These are phyloP conservation scores for Ochromonadaceae sp. DNA, from an alignment of 352 stramenopile genomes.

Conservation along the genomic window DNA sequence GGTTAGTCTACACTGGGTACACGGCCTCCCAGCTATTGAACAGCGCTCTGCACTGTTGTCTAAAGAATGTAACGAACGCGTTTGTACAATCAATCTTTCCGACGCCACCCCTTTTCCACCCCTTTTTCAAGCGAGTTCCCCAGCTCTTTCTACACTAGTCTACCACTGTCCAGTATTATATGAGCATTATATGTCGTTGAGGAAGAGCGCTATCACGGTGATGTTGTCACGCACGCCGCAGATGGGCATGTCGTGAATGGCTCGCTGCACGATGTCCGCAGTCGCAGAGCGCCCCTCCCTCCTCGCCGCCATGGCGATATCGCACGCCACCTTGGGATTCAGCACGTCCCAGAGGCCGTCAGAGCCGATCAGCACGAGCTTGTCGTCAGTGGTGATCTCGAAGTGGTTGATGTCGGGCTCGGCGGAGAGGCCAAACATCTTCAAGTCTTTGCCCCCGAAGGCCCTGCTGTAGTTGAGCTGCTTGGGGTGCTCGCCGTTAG, in stretches of 20 bases:
- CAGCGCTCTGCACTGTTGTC: no score
- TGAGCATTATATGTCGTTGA: no score
- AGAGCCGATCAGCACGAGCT: constrained; percentile 19
- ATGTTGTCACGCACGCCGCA: constrained; percentile 15
- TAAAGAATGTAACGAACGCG: no score
- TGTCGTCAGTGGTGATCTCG: background rate
- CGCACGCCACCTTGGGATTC: background rate
- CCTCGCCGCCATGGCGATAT: constrained; percentile 10
- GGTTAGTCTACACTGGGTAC: no score
- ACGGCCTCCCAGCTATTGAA: no score
- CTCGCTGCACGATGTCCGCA: background rate
- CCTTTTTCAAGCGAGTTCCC: no score
- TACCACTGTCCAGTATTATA: no score
- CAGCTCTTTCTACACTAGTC: no score
- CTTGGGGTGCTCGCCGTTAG: constrained; percentile 17
- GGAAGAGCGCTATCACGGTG: constrained; percentile 21
- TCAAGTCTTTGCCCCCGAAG: constrained; percentile 20
- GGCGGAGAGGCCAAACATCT: constrained; percentile 7
- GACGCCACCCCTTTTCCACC: no score
- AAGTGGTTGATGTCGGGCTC: constrained; percentile 14
- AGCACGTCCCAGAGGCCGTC: constrained; percentile 27
- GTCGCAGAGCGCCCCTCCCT: background rate
- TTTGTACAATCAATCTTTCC: no score
- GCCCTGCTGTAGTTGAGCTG: constrained; percentile 19
- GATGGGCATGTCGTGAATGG: constrained; percentile 12